Base-by-base conservation (phyloP, 108 stramenopile genomes). In the Seminavis robusta region DNA sequence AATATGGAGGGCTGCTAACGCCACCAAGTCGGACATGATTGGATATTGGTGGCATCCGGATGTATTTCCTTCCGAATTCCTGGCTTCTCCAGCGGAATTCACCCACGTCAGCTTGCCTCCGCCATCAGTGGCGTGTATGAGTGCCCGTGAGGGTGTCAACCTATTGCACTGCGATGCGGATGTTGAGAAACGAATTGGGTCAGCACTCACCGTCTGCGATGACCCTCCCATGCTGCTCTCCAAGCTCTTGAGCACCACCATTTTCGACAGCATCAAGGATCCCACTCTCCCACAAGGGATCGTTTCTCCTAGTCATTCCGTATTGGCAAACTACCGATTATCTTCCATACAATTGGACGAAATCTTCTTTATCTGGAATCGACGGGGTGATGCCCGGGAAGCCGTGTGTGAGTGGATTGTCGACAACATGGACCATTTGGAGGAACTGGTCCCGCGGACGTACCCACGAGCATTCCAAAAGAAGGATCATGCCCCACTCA, bases 331-430 rank as follows among this genome's bases (percentile, higher is more conserved):
- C 9, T 46, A 16, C 44, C 16, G 17, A 17, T 46, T 9, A 28
- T 29, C 26, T 23, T 29, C 28, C n/a, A n/a, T n/a, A n/a, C n/a
- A n/a, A n/a, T n/a, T n/a, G n/a, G n/a, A n/a, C n/a, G n/a, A n/a
- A n/a, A n/a, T n/a, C n/a, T n/a, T n/a, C n/a, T n/a, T n/a, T n/a
- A n/a, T n/a, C n/a, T n/a, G n/a, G n/a, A n/a, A n/a, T n/a, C n/a
- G n/a, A n/a, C n/a, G 45, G 5, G 48, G 51, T 28, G 60, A 73
- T 49, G 61, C 44, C 1, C 28, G 74, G 36, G 58, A 69, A 7
- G 74, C 63, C 0, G 61, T 67, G 13, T 75, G 74, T 52, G 9
- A 27, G 21, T 75, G 67, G 67, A 57, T 56, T 4, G 42, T 39
- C 4, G 63, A 59, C 6, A 75, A 74, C 25, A 32, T 61, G 1